Base-by-base conservation (phyloP, 257 asterid genomes). In the Hygrophila difformis region DNA sequence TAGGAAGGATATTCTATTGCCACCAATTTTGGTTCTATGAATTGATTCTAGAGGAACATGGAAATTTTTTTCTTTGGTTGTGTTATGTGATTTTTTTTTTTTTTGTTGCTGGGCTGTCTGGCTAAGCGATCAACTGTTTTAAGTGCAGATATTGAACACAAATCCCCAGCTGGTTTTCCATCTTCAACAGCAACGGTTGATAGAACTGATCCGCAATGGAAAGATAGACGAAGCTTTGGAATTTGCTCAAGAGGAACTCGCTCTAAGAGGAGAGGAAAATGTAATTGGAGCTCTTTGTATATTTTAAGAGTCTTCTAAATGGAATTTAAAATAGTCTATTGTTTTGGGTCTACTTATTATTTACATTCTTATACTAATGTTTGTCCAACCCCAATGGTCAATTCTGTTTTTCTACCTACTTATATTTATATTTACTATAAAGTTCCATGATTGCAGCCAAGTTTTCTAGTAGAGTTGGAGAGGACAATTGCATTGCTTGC, bases 201-300 rank as follows among this genome's bases (percentile, higher is more conserved):
- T 87, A 56, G 97, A 87, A 56, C 62, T 87, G 67, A 78, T 84
- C 48, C 68, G 97, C 35, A 66, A 78, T 44, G 86, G 84, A 37
- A 87, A 81, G 75, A 64, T 84, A 3, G 82, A 73, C 51, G 92
- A 84, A 56, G 97, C 97, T 60, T 68, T 87, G 69, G 94, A 81
- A 60, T 81, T 87, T 72, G 97, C 95, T 58, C 95, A 78, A 64
- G 95, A 87, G 70, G 94, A 87, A 69, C 95, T 87, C 53, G 97
- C 95, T 72, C 94, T 95, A 24, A 74, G 88, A 68, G 95, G 95
- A 50, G 97, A 84, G 71, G 93, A 84, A 78, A 81, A 87, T 65
- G 95, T 87, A 22, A 37, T 34, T 36, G 2, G n/a, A 35, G 47
- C 47, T 13, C 15, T 49, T 49, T 23, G 14, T 17, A 14, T 14